Base-by-base conservation (phyloP, 176 grass and related monocot species). In the Canna indica region DNA sequence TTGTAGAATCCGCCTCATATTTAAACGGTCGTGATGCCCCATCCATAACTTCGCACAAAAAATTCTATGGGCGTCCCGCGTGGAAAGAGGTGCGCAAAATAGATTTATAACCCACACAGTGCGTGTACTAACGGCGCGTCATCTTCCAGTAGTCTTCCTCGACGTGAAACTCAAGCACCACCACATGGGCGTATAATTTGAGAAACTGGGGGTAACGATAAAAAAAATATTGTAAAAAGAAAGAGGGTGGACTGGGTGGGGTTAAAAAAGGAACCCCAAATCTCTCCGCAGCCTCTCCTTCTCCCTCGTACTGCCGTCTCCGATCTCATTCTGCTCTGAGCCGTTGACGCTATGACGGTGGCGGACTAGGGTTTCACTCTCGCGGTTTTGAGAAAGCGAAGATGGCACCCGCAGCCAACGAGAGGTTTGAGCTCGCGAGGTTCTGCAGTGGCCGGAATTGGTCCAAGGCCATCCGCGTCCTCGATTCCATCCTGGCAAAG, bases 391-490 rank as follows among this genome's bases (percentile, higher is more conserved):
- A 36, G 64, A 24, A 35, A 30, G 52, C 29, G 52, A 36, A 26
- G 68, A 50, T 58, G 42, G 45, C 54, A 42, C 46, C 69, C 61
- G 88, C 86, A 86, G 67, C 70, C 66, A 81, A 73, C 57, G 86
- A 87, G 57, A 81, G 93, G 74, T 83, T 80, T 36, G 93, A 97
- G 65, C 93, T 97, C 48, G 88, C 84, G 62, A 81, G 79, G 77
- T 80, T 90, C 77, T 92, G 94, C 62, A 86, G 86, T 46, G 44
- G 74, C 0, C 86, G 89, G 32, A 93, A 93, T 80, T 99, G 94
- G 94, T 97, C 94, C 75, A 99, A 93, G 81, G 89, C 94, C 82
- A 99, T 99, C 63, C 84, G 86, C 75, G 73, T 99, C 58, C 82
- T 99, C 25, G 86, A 99, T 59, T 79, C 86, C 29, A 72, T 88